Conservation (phyloP, 495 filamentous ascomycete genomes). For the Talaromyces stipitatus region DNA sequence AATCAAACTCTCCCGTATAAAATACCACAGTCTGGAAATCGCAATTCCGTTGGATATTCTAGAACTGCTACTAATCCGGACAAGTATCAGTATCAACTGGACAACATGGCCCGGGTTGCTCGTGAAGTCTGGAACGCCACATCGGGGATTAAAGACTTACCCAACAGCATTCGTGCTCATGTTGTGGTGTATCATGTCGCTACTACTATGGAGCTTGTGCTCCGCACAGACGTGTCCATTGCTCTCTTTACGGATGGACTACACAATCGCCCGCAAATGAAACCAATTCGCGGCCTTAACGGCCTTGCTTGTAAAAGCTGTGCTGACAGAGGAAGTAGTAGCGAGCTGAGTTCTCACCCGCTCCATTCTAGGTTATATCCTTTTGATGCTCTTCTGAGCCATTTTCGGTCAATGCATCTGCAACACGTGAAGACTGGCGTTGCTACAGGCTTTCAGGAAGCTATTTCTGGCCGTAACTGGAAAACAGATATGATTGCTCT, state of each 20-base stretch:
- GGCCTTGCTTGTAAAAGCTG: slow-evolving; percentile 59
- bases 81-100: slow-evolving; percentile 45
- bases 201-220: slow-evolving; percentile 44
- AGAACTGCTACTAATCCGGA: slow-evolving; percentile 15
- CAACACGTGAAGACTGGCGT: slow-evolving; percentile 19
- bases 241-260: slow-evolving; percentile 60
- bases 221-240: slow-evolving; percentile 47
- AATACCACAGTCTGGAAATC: neutral
- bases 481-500: slow-evolving; percentile 62
- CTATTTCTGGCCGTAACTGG: slow-evolving; percentile 46
- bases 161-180: slow-evolving; percentile 52
- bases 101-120: slow-evolving; percentile 48
- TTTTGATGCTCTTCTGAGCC: slow-evolving; percentile 53
- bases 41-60: slow-evolving; percentile 1
- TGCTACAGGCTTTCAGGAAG: slow-evolving; percentile 12
- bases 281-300: slow-evolving; percentile 57
- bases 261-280: slow-evolving; percentile 56
- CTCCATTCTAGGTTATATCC: slow-evolving; percentile 45
- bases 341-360: neutral
- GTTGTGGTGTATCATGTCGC: slow-evolving; percentile 56
- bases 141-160: slow-evolving; percentile 53
- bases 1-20: neutral
- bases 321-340: slow-evolving; percentile 11
- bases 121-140: slow-evolving; percentile 56
- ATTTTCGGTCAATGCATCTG: slow-evolving; percentile 58